phyloP scores from a whole-genome alignment of 2,329 filamentous ascomycete species.

The Stachybotrys chlorohalonatus region DNA sequence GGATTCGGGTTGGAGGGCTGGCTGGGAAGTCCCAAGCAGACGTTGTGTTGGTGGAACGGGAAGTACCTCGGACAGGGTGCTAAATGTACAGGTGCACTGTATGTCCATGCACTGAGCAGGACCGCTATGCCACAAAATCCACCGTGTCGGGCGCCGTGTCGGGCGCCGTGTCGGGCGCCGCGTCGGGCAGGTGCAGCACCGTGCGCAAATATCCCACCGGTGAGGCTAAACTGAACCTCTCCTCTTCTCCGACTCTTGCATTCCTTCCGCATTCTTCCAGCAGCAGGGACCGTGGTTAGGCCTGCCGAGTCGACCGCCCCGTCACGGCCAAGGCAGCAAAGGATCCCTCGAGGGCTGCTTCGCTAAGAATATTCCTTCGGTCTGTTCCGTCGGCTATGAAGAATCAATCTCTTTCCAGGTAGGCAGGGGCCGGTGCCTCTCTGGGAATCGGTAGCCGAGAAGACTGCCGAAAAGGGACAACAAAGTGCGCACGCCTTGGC shows the following conservation, averaged over 20 bases:
- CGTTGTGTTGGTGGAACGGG: not conserved
- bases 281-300: not conserved
- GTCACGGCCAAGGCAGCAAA: not conserved
- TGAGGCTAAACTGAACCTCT: not conserved
- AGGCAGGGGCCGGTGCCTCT: too few species aligned
- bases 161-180: not conserved
- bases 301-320: not conserved
- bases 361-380: not conserved
- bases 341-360: not conserved
- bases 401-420: too few species aligned
- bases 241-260: not conserved
- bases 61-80: too few species aligned
- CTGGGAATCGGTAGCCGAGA: too few species aligned
- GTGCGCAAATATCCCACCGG: not conserved
- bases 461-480: too few species aligned
- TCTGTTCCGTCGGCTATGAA: too few species aligned
- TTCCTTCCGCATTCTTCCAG: not conserved
- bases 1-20: too few species aligned
- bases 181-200: not conserved
- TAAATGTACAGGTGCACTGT: too few species aligned
- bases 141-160: not conserved
- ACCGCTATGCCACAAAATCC: too few species aligned
- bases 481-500: too few species aligned
- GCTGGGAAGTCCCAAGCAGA: not conserved
- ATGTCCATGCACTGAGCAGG: too few species aligned